Evolutionary conservation across 129 eudicot species (phyloP), one percentile per base, ranked within the genome.

Genomic region (Chrysanthemum lavandulifolium): DNA sequence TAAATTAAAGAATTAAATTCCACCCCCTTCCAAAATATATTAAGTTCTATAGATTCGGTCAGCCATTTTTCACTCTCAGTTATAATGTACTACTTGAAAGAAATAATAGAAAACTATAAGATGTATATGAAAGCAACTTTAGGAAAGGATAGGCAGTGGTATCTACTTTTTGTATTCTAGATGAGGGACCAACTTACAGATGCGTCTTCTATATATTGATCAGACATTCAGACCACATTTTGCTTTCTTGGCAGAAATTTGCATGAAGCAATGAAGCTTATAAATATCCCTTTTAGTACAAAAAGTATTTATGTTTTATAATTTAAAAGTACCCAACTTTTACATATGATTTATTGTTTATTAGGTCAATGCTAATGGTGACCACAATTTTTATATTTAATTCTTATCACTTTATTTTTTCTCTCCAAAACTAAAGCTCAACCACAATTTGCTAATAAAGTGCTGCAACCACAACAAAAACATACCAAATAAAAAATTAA

Each of bases 111-210:
- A 21, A 11, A 9, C 13, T 25, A 57, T 16, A n/a, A 61, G 7
- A 61, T 25, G 65, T 25, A 36, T 25, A 61, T 61, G 65, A 61
- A 61, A 27, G 45, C 65, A 61, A 61, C 65, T 61, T 61, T 27
- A 19, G 65, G 29, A 33, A 36, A 19, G 51, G 27, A 58, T 15
- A 14, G 33, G 29, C 29, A 15, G 7, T 23, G 58, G 55, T 48
- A 6, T 13, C 33, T 67, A 49, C 13, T 47, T 67, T n/a, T 67
- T 67, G 71, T 67, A 67, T 67, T 47, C 33, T 43, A 16, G 27
- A 10, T 13, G 67, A 25, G 56, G 71, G 71, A 67, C 71, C 71
- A 5, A 21, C 45, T 67, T 61, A 31, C n/a, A 21, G 65, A 49
- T 67, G 57, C 72, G 10, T 67, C 43, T 61, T 33, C 47, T 40